Conservation (phyloP, 2,329 filamentous ascomycete species). For the Aspergillus ochraceus region DNA sequence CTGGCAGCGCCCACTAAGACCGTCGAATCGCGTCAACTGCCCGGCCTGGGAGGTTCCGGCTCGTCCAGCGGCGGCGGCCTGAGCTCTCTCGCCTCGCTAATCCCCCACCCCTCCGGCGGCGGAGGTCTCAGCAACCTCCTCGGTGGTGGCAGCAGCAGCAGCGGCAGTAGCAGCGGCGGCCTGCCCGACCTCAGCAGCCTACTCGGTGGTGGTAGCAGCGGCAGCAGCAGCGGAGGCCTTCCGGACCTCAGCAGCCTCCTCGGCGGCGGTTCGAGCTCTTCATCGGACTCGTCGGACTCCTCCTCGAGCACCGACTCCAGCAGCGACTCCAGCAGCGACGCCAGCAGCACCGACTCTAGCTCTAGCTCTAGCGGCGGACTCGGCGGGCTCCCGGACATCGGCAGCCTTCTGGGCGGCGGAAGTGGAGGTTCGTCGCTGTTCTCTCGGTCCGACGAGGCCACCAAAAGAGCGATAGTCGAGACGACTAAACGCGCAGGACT, state of each 20-base stretch:
- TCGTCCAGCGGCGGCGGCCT: conserved; percentile 10
- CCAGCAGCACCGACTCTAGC: too few relatives aligned
- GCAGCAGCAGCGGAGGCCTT: conserved; percentile 1
- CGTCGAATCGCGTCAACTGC: conserved; percentile 23
- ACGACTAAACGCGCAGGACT: conserved; percentile 15
- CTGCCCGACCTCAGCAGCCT: conserved; percentile 3
- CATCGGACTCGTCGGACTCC: too few relatives aligned
- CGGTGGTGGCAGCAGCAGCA: not conserved
- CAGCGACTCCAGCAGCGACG: too few relatives aligned
- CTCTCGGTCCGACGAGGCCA: not conserved
- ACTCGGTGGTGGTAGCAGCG: conserved; percentile 2
- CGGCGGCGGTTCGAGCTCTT: not conserved
- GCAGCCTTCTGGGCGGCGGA: not conserved
- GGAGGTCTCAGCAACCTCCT: not conserved
- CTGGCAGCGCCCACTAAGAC: conserved; percentile 27
- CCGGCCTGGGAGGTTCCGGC: conserved; percentile 6
- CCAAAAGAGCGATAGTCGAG: not conserved
- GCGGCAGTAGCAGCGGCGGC: not conserved
- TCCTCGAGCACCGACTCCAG: too few relatives aligned
- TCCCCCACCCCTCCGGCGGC: conserved; percentile 3
- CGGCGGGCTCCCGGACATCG: too few relatives aligned
- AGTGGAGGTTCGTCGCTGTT: not conserved
- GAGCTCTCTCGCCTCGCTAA: conserved; percentile 12
- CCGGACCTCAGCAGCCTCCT: conserved; percentile 1
- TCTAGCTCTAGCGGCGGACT: too few relatives aligned